phyloP scores from a whole-genome alignment of 2,329 filamentous ascomycete species.

The Fusarium sp. region DNA sequence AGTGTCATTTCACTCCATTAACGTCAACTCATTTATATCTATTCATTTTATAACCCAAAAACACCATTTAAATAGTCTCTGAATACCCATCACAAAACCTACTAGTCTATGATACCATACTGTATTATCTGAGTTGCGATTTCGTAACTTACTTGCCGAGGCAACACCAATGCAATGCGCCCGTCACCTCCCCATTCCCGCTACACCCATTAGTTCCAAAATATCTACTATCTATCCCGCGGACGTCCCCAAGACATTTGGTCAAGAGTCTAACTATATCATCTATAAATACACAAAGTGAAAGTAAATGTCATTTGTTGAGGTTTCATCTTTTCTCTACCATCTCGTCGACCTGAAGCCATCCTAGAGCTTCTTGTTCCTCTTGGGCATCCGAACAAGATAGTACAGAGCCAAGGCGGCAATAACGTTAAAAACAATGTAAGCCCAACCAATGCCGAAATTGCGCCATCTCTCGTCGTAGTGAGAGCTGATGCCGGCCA shows the following conservation, averaged over 20 bases:
- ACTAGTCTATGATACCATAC: background rate
- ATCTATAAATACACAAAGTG: background rate
- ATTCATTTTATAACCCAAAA: background rate
- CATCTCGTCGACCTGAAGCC: background rate
- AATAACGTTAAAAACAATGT: slow-evolving; percentile 66
- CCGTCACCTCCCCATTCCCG: background rate
- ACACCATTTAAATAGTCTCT: background rate
- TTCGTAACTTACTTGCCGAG: background rate
- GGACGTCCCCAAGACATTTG: too few species aligned
- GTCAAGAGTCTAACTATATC: background rate
- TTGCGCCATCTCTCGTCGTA: slow-evolving; percentile 74
- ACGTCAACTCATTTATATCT: background rate
- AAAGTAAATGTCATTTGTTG: background rate
- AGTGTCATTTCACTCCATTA: background rate
- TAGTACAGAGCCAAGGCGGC: slow-evolving; percentile 66
- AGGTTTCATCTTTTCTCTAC: background rate
- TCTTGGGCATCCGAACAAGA: slow-evolving; percentile 58
- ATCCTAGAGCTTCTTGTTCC: background rate
- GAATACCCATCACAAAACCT: background rate
- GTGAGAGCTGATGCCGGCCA: slow-evolving; percentile 58
- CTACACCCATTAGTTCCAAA: background rate
- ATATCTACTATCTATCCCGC: background rate
- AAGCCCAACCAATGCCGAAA: slow-evolving; percentile 70
- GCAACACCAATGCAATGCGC: too few species aligned
- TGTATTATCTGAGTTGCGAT: background rate